Evolutionary conservation across 345 rosid species (phyloP).

Genomic region (Hirschfeldia incana): DNA sequence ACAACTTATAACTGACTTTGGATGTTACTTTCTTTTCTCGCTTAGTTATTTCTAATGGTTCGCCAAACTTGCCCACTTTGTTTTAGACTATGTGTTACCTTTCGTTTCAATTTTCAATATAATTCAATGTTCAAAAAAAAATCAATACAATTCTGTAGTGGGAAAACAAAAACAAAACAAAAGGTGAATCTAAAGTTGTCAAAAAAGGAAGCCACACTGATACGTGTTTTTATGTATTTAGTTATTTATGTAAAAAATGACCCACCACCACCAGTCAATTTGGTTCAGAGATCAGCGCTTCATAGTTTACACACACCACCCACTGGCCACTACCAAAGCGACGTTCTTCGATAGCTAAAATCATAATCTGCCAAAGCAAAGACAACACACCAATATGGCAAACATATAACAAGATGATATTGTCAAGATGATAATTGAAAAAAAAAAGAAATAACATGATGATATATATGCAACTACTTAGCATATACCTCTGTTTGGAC

Average conservation of each 20-base stretch:
- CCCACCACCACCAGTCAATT: constrained; percentile 20
- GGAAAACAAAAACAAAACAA: background rate
- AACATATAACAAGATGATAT: background rate
- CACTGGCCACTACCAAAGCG: background rate
- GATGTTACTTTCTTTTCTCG: no score
- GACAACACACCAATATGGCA: background rate
- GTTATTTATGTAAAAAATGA: background rate
- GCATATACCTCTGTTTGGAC: constrained; percentile 1
- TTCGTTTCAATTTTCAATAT: no score
- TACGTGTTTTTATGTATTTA: background rate
- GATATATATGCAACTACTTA: background rate
- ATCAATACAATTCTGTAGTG: no score
- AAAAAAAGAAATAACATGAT: background rate
- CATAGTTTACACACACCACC: constrained; percentile 19
- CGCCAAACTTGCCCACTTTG: background rate
- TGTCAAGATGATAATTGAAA: no score
- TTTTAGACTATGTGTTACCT: background rate
- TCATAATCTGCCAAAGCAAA: background rate
- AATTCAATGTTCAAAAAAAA: no score
- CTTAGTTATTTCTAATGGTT: no score
- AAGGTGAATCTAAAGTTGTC: constrained; percentile 13
- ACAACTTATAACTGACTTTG: no score
- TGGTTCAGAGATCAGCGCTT: constrained; percentile 19
- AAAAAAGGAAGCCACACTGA: background rate
- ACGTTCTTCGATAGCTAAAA: background rate